Percentiles rank a stretch among this genome's conserved stretches.
phyloP scores from a whole-genome alignment of 2,329 filamentous ascomycete genomes.

The Cordyceps militaris region DNA sequence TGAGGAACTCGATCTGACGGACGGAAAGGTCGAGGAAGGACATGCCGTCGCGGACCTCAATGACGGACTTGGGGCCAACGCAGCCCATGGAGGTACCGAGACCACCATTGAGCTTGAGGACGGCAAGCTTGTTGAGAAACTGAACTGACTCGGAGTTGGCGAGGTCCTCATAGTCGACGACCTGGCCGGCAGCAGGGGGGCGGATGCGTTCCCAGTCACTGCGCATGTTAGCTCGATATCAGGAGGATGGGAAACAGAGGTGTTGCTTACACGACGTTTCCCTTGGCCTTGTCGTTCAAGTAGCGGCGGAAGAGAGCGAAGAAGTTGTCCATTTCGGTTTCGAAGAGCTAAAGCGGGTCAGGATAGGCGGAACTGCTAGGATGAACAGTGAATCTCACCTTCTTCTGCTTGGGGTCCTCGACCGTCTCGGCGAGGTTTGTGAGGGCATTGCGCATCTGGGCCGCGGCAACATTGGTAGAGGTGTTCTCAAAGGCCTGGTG shows the following conservation, averaged over 20 bases:
- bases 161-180: constrained; percentile 89
- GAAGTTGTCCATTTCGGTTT: constrained; percentile 99
- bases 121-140: constrained; percentile 94
- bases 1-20: constrained; percentile 97
- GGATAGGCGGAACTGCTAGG: constrained; percentile 1
- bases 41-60: constrained; percentile 99
- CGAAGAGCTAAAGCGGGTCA: constrained; percentile 62
- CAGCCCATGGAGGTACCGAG: constrained; percentile 99
- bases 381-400: constrained; percentile 48
- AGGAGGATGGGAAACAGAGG: not conserved
- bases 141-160: constrained; percentile 83
- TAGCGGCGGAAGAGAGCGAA: constrained; percentile 98
- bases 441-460: constrained; percentile 97
- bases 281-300: constrained; percentile 98
- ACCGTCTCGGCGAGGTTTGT: constrained; percentile 89
- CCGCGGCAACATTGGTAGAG: constrained; percentile 93
- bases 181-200: constrained; percentile 86
- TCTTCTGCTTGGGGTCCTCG: constrained; percentile 71
- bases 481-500: constrained; percentile 99
- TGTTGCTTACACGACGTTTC: constrained; percentile 66
- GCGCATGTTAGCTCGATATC: constrained; percentile 20
- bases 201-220: constrained; percentile 96
- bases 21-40: constrained; percentile 98
- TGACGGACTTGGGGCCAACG: constrained; percentile 98
- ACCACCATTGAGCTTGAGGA: constrained; percentile 98